phyloP scores from a whole-genome alignment of 345 rosid species.

The Salix udensis region DNA sequence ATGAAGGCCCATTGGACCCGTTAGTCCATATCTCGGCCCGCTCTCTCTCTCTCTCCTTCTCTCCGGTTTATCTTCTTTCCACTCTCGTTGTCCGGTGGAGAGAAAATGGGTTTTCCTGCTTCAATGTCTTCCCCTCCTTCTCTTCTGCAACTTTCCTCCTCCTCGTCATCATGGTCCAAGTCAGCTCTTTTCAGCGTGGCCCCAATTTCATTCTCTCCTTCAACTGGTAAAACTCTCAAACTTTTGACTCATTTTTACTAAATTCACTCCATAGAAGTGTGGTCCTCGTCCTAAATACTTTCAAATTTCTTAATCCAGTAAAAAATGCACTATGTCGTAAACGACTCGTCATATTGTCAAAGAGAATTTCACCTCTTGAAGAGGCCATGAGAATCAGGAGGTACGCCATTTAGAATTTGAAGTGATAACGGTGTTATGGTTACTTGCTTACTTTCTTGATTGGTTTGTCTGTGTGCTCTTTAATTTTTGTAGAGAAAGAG shows the following conservation, averaged over 20 bases:
- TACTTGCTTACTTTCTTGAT: neutral
- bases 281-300: neutral
- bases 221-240: constrained; percentile 31
- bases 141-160: constrained; percentile 21
- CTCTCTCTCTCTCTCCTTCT: neutral
- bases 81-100: neutral
- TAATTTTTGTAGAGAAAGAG: constrained; percentile 45
- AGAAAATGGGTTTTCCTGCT: constrained; percentile 41
- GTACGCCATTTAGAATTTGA: constrained; percentile 18
- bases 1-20: neutral
- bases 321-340: constrained; percentile 12
- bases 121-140: constrained; percentile 34
- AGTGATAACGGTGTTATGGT: neutral
- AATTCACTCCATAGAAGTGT: neutral
- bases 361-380: constrained; percentile 55
- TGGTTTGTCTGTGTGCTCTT: neutral
- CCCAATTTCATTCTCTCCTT: constrained; percentile 37
- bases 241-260: neutral
- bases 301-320: constrained; percentile 27
- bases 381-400: constrained; percentile 72
- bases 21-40: neutral
- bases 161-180: constrained; percentile 21
- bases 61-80: neutral
- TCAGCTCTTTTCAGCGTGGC: constrained; percentile 35
- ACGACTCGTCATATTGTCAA: constrained; percentile 39